Evolutionary conservation across 331 rosid genomes (phyloP).

Genomic region (Spiraea crenata): DNA sequence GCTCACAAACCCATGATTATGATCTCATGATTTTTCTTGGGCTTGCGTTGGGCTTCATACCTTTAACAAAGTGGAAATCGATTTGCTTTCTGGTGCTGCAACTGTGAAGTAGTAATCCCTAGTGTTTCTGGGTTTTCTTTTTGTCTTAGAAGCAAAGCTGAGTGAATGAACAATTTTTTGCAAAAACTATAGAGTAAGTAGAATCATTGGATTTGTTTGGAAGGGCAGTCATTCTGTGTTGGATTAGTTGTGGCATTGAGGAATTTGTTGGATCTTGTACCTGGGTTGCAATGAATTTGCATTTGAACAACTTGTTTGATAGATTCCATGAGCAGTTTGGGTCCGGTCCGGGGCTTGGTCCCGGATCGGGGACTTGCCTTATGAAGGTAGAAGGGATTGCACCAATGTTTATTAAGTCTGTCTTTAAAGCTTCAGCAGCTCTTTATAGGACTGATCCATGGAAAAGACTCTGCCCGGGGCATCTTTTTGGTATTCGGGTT

Average conservation of each 20-base stretch:
- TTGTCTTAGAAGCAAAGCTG: background rate
- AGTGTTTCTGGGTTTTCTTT: conserved; percentile 7
- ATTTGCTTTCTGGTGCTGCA: conserved; percentile 6
- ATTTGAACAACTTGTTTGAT: conserved; percentile 63
- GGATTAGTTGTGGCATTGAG: conserved; percentile 20
- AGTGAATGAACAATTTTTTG: background rate
- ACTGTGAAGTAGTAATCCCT: background rate
- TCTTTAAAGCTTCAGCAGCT: conserved; percentile 66
- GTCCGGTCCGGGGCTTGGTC: conserved; percentile 70
- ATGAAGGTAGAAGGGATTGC: conserved; percentile 61
- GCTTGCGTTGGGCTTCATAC: background rate
- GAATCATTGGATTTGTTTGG: conserved; percentile 1
- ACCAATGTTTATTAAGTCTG: conserved; percentile 49
- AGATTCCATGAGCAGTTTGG: conserved; percentile 76
- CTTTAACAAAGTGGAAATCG: too few relatives aligned
- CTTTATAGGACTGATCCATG: conserved; percentile 56
- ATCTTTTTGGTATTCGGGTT: conserved; percentile 52
- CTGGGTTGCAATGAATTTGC: conserved; percentile 50
- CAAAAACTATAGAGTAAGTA: background rate
- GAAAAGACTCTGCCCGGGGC: conserved; percentile 59
- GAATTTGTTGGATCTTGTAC: conserved; percentile 15
- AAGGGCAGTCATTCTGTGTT: conserved; percentile 7
- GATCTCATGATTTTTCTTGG: background rate
- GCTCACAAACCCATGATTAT: background rate
- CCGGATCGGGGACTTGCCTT: conserved; percentile 69